These are phyloP conservation scores for Domatiomyces catenatus DNA, from an alignment of 2,329 filamentous ascomycete genomes.

Conservation along the genomic window DNA sequence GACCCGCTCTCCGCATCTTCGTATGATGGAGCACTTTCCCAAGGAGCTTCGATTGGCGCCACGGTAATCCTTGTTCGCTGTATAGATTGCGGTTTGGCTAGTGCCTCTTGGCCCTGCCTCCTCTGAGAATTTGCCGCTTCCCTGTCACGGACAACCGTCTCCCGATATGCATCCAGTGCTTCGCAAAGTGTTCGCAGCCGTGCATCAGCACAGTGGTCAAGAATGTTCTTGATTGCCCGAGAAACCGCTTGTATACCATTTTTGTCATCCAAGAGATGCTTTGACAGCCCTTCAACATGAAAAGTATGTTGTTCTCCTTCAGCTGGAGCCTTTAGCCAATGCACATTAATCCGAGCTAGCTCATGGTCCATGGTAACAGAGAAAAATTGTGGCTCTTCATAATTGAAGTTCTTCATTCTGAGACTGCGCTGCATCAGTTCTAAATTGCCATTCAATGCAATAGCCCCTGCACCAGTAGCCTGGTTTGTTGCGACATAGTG, in stretches of 20 bases:
- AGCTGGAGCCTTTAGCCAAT: slow-evolving; percentile 8
- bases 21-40: too few species aligned
- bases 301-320: slow-evolving; percentile 9
- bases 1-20: too few species aligned
- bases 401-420: slow-evolving; percentile 4
- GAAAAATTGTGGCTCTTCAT: slow-evolving; percentile 9
- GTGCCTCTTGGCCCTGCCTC: neutral
- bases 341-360: slow-evolving; percentile 6
- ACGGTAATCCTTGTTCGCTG: too few species aligned
- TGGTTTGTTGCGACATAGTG: slow-evolving; percentile 10
- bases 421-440: slow-evolving; percentile 8
- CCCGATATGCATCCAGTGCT: slow-evolving; percentile 8
- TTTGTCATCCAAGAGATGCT: slow-evolving; percentile 4
- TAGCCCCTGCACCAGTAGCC: slow-evolving; percentile 8
- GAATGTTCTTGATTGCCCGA: slow-evolving; percentile 13
- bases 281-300: slow-evolving; percentile 5
- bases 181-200: slow-evolving; percentile 6
- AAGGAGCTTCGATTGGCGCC: too few species aligned
- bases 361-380: slow-evolving; percentile 11
- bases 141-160: slow-evolving; percentile 5
- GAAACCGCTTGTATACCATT: slow-evolving; percentile 7
- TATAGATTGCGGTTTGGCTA: neutral
- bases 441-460: slow-evolving; percentile 6
- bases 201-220: slow-evolving; percentile 4
- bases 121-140: slow-evolving; percentile 4